Evolutionary conservation across 1,139 yeast genomes (phyloP).

Genomic region (Yamadazyma taylorii): DNA sequence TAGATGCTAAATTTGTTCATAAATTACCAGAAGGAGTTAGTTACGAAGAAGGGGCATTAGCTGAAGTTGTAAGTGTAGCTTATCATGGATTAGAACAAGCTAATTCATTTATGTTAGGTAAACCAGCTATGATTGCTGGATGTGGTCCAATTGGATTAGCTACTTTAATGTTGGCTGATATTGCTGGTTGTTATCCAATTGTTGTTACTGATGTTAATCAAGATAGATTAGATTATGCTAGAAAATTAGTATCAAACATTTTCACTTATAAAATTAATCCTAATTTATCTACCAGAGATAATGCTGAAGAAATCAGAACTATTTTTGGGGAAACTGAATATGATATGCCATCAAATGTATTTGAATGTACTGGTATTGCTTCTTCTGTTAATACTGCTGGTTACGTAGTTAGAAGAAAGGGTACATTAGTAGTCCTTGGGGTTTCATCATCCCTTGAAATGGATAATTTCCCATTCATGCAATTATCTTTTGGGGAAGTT

Average conservation of each 20-base stretch:
- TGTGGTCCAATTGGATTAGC: conserved; percentile 95
- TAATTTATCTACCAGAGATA: conserved; percentile 32
- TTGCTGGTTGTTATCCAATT: conserved; percentile 77
- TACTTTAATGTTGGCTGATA: conserved; percentile 73
- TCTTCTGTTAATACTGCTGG: conserved; percentile 76
- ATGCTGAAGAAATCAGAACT: conserved; percentile 32
- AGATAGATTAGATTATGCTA: conserved; percentile 58
- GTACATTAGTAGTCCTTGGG: conserved; percentile 28
- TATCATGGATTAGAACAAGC: conserved; percentile 28
- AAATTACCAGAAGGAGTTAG: conserved; percentile 29
- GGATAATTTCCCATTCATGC: conserved; percentile 67
- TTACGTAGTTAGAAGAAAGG: conserved; percentile 24
- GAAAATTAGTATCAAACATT: conserved; percentile 54
- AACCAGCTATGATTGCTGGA: conserved; percentile 76
- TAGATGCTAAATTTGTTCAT: conserved; percentile 18
- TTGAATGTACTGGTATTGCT: conserved; percentile 28
- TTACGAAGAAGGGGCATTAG: conserved; percentile 34
- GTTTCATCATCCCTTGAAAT: conserved; percentile 66
- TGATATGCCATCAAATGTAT: conserved; percentile 52
- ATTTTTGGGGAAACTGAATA: conserved; percentile 38
- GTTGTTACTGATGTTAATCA: conserved; percentile 65
- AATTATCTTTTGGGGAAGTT: conserved; percentile 68
- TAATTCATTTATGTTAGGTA: conserved; percentile 68
- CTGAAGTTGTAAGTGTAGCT: conserved; percentile 34
- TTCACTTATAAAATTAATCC: conserved; percentile 48